Evolutionary conservation across 1,284 basidiomycete species (phyloP).

Genomic region (Boletus nobilissimus): DNA sequence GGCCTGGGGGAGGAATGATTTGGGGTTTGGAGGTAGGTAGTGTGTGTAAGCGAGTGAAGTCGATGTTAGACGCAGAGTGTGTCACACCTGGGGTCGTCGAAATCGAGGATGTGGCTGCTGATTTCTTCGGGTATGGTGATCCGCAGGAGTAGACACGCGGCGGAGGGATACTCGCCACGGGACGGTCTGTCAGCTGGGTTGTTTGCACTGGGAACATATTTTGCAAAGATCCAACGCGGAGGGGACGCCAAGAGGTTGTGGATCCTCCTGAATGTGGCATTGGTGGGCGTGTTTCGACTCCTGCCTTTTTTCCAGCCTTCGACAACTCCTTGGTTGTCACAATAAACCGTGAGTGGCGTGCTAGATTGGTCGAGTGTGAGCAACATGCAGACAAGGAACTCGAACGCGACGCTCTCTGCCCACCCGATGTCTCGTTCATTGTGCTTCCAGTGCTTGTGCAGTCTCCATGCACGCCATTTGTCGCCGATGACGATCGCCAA

Average conservation of each 20-base stretch:
- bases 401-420: slow-evolving; percentile 47
- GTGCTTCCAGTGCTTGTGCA: slow-evolving; percentile 6
- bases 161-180: not conserved
- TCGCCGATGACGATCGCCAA: slow-evolving; percentile 6
- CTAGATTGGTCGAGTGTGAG: slow-evolving; percentile 43
- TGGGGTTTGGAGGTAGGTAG: too few species aligned
- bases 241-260: slow-evolving; percentile 22
- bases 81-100: too few species aligned
- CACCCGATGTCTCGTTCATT: slow-evolving; percentile 28
- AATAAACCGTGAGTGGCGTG: slow-evolving; percentile 38
- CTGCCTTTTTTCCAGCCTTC: slow-evolving; percentile 54
- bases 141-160: not conserved
- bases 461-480: slow-evolving; percentile 19
- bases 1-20: too few species aligned
- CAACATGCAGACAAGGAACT: slow-evolving; percentile 46
- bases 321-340: slow-evolving; percentile 54
- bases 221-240: slow-evolving; percentile 40
- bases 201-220: slow-evolving; percentile 41
- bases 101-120: too few species aligned
- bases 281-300: slow-evolving; percentile 36
- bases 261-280: slow-evolving; percentile 40
- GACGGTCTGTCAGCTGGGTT: not conserved
- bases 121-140: too few species aligned
- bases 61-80: too few species aligned
- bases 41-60: too few species aligned